phyloP scores from a whole-genome alignment of 148 eudicot genomes.

The Camellia granthamiana region DNA sequence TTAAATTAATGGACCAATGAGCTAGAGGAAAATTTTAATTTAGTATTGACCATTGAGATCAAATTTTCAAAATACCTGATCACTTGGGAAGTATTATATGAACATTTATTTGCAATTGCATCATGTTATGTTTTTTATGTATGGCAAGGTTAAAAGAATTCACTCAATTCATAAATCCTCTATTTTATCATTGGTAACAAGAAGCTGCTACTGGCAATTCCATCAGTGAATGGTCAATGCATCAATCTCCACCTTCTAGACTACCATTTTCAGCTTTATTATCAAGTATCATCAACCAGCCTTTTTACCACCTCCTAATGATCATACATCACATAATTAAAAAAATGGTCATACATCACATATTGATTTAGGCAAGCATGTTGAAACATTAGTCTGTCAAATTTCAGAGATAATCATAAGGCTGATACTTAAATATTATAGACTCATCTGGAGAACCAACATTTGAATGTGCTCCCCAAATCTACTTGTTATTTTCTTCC shows the following conservation, averaged over 20 bases:
- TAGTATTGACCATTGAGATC: too few relatives aligned
- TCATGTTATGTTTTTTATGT: neutral
- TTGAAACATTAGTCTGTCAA: neutral
- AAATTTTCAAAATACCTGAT: neutral
- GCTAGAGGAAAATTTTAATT: neutral
- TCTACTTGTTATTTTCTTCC: neutral
- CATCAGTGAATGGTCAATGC: neutral
- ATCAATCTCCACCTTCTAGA: neutral
- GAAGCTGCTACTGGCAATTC: constrained; percentile 10
- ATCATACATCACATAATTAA: neutral
- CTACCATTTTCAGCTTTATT: neutral
- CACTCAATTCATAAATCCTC: neutral
- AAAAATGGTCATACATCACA: neutral
- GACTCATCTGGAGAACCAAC: neutral
- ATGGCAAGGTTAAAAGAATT: neutral
- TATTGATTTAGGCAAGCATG: constrained; percentile 1
- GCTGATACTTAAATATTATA: neutral
- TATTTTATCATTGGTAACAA: neutral
- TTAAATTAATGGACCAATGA: neutral
- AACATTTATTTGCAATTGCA: neutral
- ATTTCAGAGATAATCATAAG: neutral
- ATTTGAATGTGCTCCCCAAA: neutral
- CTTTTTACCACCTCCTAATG: neutral
- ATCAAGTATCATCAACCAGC: neutral
- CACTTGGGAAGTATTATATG: neutral